Conservation (phyloP, 495 filamentous ascomycete species). For the Aspergillus baeticus region DNA sequence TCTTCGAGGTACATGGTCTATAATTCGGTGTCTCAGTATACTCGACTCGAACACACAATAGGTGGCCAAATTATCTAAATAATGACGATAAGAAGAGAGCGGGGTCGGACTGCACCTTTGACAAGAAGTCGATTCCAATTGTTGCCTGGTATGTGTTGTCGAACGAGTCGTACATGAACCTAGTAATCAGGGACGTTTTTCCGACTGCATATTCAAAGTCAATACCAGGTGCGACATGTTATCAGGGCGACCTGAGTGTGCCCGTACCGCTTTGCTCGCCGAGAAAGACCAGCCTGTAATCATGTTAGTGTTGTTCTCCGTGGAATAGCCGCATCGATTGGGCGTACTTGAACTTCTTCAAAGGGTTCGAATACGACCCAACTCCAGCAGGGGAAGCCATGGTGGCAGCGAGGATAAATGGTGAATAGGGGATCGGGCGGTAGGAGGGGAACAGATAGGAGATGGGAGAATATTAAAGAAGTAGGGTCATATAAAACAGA, state of each 20-base stretch:
- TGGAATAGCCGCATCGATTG: neutral
- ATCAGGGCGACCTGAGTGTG: neutral
- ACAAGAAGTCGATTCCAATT: constrained; percentile 98
- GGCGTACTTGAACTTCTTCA: constrained; percentile 98
- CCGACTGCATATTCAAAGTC: constrained; percentile 62
- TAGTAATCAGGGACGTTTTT: constrained; percentile 97
- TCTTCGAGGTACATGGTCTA: constrained; percentile 99
- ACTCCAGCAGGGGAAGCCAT: constrained; percentile 61
- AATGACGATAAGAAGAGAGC: neutral
- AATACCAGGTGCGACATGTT: constrained; percentile 8
- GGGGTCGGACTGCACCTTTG: constrained; percentile 62
- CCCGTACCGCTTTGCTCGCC: constrained; percentile 94
- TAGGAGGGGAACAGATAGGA: neutral
- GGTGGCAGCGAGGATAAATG: constrained; percentile 24
- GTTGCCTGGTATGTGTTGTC: constrained; percentile 99
- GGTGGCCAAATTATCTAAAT: neutral
- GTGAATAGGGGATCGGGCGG: constrained; percentile 21
- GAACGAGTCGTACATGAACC: constrained; percentile 99
- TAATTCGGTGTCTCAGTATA: neutral
- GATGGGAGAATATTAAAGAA: neutral
- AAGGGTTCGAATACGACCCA: constrained; percentile 94
- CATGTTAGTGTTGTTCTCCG: constrained; percentile 15
- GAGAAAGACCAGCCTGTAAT: constrained; percentile 82
- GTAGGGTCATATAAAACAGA: neutral
- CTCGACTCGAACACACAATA: neutral